These are phyloP conservation scores for Lepidium didymum DNA, from an alignment of 345 rosid species.

Conservation along the genomic window DNA sequence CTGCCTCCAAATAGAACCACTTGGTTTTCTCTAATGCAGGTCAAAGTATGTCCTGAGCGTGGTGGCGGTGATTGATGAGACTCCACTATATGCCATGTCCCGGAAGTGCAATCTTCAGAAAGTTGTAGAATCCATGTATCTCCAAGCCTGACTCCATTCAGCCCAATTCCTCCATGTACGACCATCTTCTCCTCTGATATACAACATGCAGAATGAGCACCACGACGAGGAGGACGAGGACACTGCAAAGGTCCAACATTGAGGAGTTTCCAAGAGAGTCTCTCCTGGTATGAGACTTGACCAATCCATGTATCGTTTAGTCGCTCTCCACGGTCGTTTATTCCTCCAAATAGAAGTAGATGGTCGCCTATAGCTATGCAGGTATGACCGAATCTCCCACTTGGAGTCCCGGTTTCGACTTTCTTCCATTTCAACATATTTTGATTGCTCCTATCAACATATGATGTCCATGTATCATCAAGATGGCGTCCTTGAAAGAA, in stretches of 20 bases:
- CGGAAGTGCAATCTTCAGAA: slow-evolving; percentile 47
- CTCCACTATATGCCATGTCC: slow-evolving; percentile 57
- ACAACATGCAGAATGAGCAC: slow-evolving; percentile 90
- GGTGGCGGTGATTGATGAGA: slow-evolving; percentile 68
- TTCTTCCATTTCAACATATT: slow-evolving; percentile 55
- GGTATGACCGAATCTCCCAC: slow-evolving; percentile 94
- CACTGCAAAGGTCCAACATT: slow-evolving; percentile 34
- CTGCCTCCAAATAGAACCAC: slow-evolving; percentile 84
- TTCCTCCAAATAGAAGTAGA: slow-evolving; percentile 84
- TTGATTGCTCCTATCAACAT: slow-evolving; percentile 43
- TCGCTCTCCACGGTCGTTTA: slow-evolving; percentile 76
- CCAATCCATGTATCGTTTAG: slow-evolving; percentile 87
- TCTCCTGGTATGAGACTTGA: slow-evolving; percentile 41
- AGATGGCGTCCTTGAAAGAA: slow-evolving; percentile 72
- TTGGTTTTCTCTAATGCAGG: slow-evolving; percentile 48
- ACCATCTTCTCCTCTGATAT: slow-evolving; percentile 62
- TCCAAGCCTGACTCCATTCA: slow-evolving; percentile 55
- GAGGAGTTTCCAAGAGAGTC: slow-evolving; percentile 60
- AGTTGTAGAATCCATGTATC: slow-evolving; percentile 86
- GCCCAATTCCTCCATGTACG: slow-evolving; percentile 82
- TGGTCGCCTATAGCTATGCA: slow-evolving; percentile 48
- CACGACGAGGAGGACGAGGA: slow-evolving; percentile 70
- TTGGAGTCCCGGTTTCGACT: slow-evolving; percentile 60
- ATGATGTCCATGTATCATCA: slow-evolving; percentile 90
- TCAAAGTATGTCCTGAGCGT: slow-evolving; percentile 90